Conservation (phyloP, 805 yeast species). For the Sugiyamaella boreocaroliniensis region DNA sequence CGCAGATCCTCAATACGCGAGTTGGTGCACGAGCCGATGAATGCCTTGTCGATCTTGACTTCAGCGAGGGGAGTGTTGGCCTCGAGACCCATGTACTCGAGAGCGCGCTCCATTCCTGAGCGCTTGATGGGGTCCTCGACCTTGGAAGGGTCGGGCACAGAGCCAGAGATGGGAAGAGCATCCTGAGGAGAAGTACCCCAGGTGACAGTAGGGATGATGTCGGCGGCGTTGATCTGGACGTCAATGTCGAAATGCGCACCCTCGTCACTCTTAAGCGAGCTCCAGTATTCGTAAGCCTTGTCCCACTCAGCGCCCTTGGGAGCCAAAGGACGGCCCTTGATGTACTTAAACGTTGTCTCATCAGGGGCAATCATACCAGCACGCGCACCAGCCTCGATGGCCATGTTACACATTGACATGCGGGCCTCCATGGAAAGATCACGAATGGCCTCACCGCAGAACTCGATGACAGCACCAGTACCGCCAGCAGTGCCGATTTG, state of each 20-base stretch:
- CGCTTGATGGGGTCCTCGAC: constrained; percentile 57
- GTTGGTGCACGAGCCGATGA: constrained; percentile 97
- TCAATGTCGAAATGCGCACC: constrained; percentile 87
- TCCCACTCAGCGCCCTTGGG: constrained; percentile 95
- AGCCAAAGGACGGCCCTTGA: constrained; percentile 90
- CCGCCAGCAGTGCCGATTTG: constrained; percentile 99
- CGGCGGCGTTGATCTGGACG: constrained; percentile 71
- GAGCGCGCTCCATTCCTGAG: constrained; percentile 85
- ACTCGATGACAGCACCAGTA: constrained; percentile 94
- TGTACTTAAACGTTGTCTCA: constrained; percentile 76
- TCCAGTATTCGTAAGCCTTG: constrained; percentile 89
- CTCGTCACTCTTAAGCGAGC: constrained; percentile 75
- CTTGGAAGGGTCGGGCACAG: constrained; percentile 83
- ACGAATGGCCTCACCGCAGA: constrained; percentile 92
- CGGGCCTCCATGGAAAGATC: constrained; percentile 92
- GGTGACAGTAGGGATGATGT: constrained; percentile 91
- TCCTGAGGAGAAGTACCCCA: constrained; percentile 99
- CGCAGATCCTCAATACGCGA: constrained; percentile 95
- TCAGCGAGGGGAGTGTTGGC: constrained; percentile 74
- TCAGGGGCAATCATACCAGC: constrained; percentile 99
- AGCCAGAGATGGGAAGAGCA: constrained; percentile 87
- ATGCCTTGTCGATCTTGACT: constrained; percentile 83
- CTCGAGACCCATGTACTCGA: constrained; percentile 82
- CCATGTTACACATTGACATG: constrained; percentile 99
- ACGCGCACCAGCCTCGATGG: constrained; percentile 98